A percentile compares a stretch with the other conserved stretches of the same genome.
Conservation (phyloP, 2,329 filamentous ascomycete genomes). For the Fusarium compactum region DNA sequence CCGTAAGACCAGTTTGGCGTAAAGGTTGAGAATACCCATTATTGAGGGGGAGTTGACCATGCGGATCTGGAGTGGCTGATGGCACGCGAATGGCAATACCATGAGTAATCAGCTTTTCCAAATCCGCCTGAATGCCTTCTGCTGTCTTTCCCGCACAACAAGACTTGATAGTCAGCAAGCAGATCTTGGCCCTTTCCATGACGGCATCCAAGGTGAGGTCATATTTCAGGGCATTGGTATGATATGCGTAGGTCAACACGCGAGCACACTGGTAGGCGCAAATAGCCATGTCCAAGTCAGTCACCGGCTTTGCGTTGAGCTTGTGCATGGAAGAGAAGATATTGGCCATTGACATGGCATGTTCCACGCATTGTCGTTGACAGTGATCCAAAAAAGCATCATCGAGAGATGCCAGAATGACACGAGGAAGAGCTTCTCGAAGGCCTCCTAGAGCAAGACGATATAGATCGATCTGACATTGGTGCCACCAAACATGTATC, state of each 20-base stretch:
- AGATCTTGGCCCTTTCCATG: conserved; percentile 63
- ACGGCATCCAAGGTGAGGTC: conserved; percentile 61
- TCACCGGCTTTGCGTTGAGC: conserved; percentile 64
- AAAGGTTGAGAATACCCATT: conserved; percentile 42
- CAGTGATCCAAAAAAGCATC: conserved; percentile 63
- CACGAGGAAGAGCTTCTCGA: conserved; percentile 62
- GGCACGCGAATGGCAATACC: conserved; percentile 52
- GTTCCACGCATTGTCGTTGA: conserved; percentile 64
- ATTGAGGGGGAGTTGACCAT: conserved; percentile 34
- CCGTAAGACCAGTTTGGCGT: conserved; percentile 43
- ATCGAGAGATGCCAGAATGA: conserved; percentile 60
- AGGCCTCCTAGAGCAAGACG: conserved; percentile 65
- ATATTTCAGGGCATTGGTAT: conserved; percentile 58
- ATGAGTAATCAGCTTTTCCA: conserved; percentile 64
- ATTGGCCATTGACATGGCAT: conserved; percentile 66
- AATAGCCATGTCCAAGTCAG: conserved; percentile 66
- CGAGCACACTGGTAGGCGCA: conserved; percentile 68
- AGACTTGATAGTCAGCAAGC: conserved; percentile 63
- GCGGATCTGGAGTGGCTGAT: conserved; percentile 37
- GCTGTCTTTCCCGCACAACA: conserved; percentile 65
- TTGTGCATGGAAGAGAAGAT: conserved; percentile 66
- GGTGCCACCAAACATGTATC: conserved; percentile 71
- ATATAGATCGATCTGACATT: conserved; percentile 69
- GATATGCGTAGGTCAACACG: conserved; percentile 64
- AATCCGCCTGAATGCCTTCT: conserved; percentile 59